A percentile compares a stretch with the other conserved stretches of the same genome.
Evolutionary conservation across 345 rosid genomes (phyloP).

Genomic region (Mallotus nudiflorus): DNA sequence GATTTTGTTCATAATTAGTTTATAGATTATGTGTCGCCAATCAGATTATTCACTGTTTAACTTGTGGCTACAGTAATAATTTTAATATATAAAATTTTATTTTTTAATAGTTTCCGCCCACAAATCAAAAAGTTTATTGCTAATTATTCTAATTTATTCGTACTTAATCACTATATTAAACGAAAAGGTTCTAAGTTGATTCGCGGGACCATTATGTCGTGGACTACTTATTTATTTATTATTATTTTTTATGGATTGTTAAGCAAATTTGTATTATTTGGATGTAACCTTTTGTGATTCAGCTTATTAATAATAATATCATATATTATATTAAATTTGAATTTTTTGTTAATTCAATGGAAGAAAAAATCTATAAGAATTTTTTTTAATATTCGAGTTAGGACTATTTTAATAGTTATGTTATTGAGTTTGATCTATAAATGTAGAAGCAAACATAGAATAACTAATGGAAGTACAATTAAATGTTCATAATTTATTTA

Average conservation of each 20-base stretch:
- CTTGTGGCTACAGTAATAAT: not conserved
- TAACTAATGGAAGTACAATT: too few species aligned
- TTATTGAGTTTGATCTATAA: not conserved
- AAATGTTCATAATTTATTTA: not conserved
- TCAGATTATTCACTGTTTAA: constrained; percentile 3
- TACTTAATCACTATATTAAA: too few species aligned
- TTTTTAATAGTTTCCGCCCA: not conserved
- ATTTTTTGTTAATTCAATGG: not conserved
- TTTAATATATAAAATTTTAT: not conserved
- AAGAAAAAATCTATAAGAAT: not conserved
- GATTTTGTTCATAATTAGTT: not conserved
- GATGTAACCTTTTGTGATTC: not conserved
- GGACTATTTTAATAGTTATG: not conserved
- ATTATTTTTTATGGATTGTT: not conserved
- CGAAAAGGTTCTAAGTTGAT: not conserved
- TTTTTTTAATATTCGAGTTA: too few species aligned
- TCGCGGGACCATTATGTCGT: not conserved
- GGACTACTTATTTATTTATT: too few species aligned
- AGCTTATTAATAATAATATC: not conserved
- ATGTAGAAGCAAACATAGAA: not conserved
- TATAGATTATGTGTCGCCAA: not conserved
- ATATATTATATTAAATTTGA: not conserved
- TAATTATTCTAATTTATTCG: not conserved
- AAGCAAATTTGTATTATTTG: not conserved
- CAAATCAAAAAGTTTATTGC: not conserved